Evolutionary conservation across 495 filamentous ascomycete genomes (phyloP).

Genomic region (Lichenothelia convexa): DNA sequence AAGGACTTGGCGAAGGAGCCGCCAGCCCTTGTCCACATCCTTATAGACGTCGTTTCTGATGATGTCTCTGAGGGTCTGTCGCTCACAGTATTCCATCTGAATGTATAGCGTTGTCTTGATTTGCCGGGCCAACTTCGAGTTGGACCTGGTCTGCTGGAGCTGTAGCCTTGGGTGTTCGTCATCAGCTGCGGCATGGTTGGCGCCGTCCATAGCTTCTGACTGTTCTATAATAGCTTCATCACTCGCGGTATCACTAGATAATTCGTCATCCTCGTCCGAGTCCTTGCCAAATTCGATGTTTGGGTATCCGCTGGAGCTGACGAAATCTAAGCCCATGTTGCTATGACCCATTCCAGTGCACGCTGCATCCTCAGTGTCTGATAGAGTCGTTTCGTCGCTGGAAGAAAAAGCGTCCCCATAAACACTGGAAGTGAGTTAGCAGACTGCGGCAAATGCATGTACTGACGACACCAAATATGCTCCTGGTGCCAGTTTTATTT

Average conservation of each 20-base stretch:
- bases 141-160: conserved; percentile 12
- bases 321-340: conserved; percentile 77
- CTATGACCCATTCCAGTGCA: conserved; percentile 43
- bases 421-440: no score
- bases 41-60: conserved; percentile 57
- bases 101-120: conserved; percentile 53
- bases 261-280: conserved; percentile 37
- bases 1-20: conserved; percentile 75
- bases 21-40: conserved; percentile 64
- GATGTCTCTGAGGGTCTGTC: conserved; percentile 81
- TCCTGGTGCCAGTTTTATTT: no score
- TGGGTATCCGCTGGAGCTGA: conserved; percentile 70
- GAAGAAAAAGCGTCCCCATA: no score
- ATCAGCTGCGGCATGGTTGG: not conserved
- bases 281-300: conserved; percentile 65
- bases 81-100: conserved; percentile 96
- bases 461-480: no score
- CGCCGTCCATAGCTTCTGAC: not conserved
- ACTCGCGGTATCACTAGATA: conserved; percentile 4
- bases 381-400: no score
- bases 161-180: conserved; percentile 1
- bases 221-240: conserved; percentile 12
- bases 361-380: no score
- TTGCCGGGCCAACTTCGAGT: conserved; percentile 14
- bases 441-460: no score